Evolutionary conservation across 2,329 filamentous ascomycete genomes (phyloP).

Genomic region (Trichoderma guizhouense): DNA sequence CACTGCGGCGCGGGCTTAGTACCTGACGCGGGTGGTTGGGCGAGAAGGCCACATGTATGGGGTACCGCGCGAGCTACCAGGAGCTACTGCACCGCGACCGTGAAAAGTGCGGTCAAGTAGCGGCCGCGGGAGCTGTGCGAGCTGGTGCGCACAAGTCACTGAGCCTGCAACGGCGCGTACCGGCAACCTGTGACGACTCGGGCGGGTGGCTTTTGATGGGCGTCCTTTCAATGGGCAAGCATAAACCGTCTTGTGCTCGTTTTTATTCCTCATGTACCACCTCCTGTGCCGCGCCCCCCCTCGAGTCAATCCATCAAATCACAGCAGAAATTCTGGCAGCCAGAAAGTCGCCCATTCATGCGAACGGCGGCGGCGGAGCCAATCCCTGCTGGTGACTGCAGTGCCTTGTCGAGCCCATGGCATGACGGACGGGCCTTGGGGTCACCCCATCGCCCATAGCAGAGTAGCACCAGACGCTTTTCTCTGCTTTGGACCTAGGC

Average conservation of each 20-base stretch:
- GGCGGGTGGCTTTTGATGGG: background rate
- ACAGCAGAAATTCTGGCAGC: background rate
- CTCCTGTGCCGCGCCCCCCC: background rate
- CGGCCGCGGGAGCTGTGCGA: background rate
- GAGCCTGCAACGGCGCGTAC: background rate
- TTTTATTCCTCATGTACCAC: background rate
- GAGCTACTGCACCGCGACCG: slow-evolving; percentile 2
- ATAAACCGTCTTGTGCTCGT: background rate
- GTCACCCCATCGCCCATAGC: slow-evolving; percentile 4
- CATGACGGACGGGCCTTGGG: slow-evolving; percentile 6
- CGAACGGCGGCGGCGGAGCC: slow-evolving; percentile 18
- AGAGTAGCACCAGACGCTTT: background rate
- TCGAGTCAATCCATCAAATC: background rate
- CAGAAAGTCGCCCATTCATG: slow-evolving; percentile 12
- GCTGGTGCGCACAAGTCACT: background rate
- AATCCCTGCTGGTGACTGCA: slow-evolving; percentile 8
- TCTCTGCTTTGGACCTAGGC: background rate
- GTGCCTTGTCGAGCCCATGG: slow-evolving; percentile 9
- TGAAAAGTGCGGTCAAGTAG: slow-evolving; percentile 5
- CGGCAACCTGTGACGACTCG: background rate
- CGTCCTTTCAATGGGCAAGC: background rate
- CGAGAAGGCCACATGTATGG: background rate
- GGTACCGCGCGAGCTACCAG: slow-evolving; percentile 6
- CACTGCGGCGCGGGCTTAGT: background rate
- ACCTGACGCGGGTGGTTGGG: background rate